phyloP scores from a whole-genome alignment of 768 basidiomycete genomes.

The Phlegmacium glaucopus region DNA sequence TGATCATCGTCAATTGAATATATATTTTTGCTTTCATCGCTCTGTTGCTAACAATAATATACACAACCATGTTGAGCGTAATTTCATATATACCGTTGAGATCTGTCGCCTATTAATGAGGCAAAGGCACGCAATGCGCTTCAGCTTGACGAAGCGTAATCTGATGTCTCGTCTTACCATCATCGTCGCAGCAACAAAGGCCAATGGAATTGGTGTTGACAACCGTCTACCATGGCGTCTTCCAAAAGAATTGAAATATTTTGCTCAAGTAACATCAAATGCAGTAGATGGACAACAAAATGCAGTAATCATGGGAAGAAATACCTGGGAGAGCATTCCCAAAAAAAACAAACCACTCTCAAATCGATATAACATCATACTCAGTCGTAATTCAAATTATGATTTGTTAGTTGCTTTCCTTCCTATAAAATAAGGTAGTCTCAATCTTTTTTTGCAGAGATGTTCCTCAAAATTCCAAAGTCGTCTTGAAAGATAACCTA shows the following conservation, averaged over 20 bases:
- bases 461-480: slow-evolving; percentile 19
- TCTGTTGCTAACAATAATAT: background rate
- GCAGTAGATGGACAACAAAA: slow-evolving; percentile 59
- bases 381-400: slow-evolving; percentile 59
- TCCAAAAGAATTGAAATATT: slow-evolving; percentile 88
- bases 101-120: background rate
- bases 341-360: slow-evolving; percentile 75
- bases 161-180: slow-evolving; percentile 73
- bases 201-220: slow-evolving; percentile 83
- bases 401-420: slow-evolving; percentile 48
- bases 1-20: slow-evolving; percentile 20
- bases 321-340: slow-evolving; percentile 98
- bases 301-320: slow-evolving; percentile 91
- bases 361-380: slow-evolving; percentile 72
- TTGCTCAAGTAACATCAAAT: slow-evolving; percentile 71
- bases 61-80: too few species aligned
- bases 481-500: slow-evolving; percentile 38
- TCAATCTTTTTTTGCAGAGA: slow-evolving; percentile 6
- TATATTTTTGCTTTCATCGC: slow-evolving; percentile 1
- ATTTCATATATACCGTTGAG: too few species aligned
- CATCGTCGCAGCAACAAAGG: slow-evolving; percentile 88
- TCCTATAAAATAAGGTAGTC: background rate
- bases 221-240: slow-evolving; percentile 85
- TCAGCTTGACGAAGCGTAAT: slow-evolving; percentile 3
- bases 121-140: background rate